Evolutionary conservation across 2,329 filamentous ascomycete genomes (phyloP).

Genomic region (Fusarium keratoplasticum): DNA sequence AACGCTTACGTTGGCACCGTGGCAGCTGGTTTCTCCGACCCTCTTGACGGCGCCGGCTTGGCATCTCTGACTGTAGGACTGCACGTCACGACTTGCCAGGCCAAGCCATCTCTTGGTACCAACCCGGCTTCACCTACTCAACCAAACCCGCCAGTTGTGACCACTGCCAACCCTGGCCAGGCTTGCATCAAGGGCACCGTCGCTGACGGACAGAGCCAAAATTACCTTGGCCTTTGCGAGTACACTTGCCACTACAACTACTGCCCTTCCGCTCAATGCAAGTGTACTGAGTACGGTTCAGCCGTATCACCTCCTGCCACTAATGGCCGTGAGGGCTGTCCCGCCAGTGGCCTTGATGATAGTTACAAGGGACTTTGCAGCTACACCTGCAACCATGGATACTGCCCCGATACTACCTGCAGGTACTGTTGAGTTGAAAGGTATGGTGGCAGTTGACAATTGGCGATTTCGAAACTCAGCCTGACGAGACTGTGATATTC

Average conservation of each 20-base stretch:
- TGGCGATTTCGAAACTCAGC: neutral
- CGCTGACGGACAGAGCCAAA: slow-evolving; percentile 44
- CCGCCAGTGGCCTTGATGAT: slow-evolving; percentile 47
- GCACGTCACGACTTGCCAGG: slow-evolving; percentile 45
- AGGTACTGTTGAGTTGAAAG: slow-evolving; percentile 16
- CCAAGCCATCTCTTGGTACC: slow-evolving; percentile 47
- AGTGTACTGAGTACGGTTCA: slow-evolving; percentile 48
- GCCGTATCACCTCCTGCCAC: slow-evolving; percentile 40
- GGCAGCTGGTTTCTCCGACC: slow-evolving; percentile 49
- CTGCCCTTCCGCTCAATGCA: slow-evolving; percentile 49
- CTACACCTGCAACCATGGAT: slow-evolving; percentile 59
- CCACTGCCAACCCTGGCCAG: slow-evolving; percentile 13
- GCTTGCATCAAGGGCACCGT: slow-evolving; percentile 45
- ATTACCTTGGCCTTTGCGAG: slow-evolving; percentile 52
- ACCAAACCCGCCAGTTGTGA: slow-evolving; percentile 41
- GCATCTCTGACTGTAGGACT: slow-evolving; percentile 46
- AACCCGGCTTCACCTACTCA: slow-evolving; percentile 50
- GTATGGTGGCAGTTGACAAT: neutral
- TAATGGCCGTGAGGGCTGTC: slow-evolving; percentile 48
- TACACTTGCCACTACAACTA: slow-evolving; percentile 49
- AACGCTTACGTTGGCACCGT: slow-evolving; percentile 66
- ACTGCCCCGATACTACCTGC: slow-evolving; percentile 54
- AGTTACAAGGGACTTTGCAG: slow-evolving; percentile 59
- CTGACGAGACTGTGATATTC: neutral
- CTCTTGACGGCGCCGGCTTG: slow-evolving; percentile 42